A percentile compares a stretch with the other conserved stretches of the same genome.
Conservation (phyloP, 306 rosid species). For the Lupinus albus region DNA sequence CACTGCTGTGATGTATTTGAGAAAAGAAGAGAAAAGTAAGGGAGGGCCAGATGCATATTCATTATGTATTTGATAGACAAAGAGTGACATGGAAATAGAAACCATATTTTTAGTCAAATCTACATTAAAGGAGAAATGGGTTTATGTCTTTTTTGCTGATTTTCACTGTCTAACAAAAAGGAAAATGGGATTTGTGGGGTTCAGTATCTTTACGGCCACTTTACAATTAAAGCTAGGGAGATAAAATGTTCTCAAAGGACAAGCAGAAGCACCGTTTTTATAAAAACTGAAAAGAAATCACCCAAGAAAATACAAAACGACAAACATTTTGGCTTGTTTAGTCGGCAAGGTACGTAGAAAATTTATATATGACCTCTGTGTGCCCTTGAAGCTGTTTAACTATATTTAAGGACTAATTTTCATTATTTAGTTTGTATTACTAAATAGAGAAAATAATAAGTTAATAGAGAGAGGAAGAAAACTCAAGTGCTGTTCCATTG, state of each 20-base stretch:
- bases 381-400: slow-evolving; percentile 2
- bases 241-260: slow-evolving; percentile 45
- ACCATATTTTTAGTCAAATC: slow-evolving; percentile 45
- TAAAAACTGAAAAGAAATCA: slow-evolving; percentile 42
- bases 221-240: slow-evolving; percentile 25
- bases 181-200: slow-evolving; percentile 62
- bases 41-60: slow-evolving; percentile 38
- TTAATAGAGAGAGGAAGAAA: not conserved
- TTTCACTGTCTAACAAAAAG: slow-evolving; percentile 48
- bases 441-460: not conserved
- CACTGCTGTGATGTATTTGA: not conserved
- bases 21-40: slow-evolving; percentile 18
- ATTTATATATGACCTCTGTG: too few relatives aligned
- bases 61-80: slow-evolving; percentile 18
- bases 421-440: not conserved
- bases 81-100: slow-evolving; percentile 24
- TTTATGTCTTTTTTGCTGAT: slow-evolving; percentile 17
- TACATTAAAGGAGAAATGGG: slow-evolving; percentile 32
- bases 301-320: slow-evolving; percentile 38
- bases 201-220: not conserved
- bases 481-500: too few relatives aligned
- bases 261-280: slow-evolving; percentile 32
- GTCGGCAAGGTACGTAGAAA: slow-evolving; percentile 33
- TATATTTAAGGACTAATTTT: not conserved
- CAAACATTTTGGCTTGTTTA: slow-evolving; percentile 34